Evolutionary conservation across 2,329 filamentous ascomycete genomes (phyloP).

Genomic region (Aspergillus spinulosporus): DNA sequence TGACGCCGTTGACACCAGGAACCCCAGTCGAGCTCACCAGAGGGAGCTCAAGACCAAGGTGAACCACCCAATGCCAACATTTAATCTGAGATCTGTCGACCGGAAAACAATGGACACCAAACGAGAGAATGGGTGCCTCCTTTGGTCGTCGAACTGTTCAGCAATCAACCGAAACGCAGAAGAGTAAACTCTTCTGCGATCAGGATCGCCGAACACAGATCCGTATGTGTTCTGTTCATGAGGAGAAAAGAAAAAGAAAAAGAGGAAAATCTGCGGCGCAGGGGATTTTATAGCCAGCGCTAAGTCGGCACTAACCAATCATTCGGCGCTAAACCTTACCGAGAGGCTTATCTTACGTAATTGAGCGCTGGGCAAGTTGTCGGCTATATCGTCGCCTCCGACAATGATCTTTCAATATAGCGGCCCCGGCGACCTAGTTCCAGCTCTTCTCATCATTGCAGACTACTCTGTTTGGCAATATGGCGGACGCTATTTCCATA

Average conservation of each 20-base stretch:
- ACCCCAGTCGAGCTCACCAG: conserved; percentile 66
- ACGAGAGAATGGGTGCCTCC: conserved; percentile 66
- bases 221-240: conserved; percentile 54
- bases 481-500: conserved; percentile 67
- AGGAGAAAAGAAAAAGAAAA: conserved; percentile 43
- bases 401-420: neutral
- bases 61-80: conserved; percentile 51
- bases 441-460: neutral
- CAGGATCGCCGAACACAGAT: conserved; percentile 88
- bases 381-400: neutral
- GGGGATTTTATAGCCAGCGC: conserved; percentile 29
- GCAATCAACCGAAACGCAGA: conserved; percentile 71
- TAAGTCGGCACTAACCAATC: conserved; percentile 27
- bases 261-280: conserved; percentile 36
- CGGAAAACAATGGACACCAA: conserved; percentile 79
- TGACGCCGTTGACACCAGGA: conserved; percentile 63
- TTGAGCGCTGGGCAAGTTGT: neutral
- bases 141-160: conserved; percentile 83
- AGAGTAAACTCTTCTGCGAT: conserved; percentile 38
- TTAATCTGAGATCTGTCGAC: conserved; percentile 95
- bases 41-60: conserved; percentile 66
- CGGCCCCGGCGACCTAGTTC: neutral
- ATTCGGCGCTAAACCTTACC: conserved; percentile 25
- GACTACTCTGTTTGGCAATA: conserved; percentile 28
- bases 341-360: conserved; percentile 24